phyloP scores from a whole-genome alignment of 257 asterid genomes.

The Parsonsia alboflavescens region DNA sequence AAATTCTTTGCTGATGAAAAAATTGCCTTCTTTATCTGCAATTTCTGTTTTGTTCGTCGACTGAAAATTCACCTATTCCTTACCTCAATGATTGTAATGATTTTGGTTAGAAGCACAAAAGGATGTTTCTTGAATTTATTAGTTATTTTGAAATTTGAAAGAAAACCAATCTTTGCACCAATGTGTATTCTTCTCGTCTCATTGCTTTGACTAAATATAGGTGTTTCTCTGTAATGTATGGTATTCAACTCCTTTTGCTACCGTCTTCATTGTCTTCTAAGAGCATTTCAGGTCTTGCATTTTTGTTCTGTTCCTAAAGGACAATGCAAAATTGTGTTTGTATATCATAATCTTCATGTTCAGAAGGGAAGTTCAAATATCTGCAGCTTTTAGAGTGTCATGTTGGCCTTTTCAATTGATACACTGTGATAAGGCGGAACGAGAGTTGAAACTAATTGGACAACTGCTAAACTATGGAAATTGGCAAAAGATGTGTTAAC shows the following conservation, averaged over 20 bases:
- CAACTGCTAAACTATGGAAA: not conserved
- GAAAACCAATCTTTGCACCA: too few species aligned
- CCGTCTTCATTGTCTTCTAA: not conserved
- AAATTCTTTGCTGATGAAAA: too few species aligned
- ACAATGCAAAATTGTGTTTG: not conserved
- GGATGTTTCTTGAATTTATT: not conserved
- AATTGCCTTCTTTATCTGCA: too few species aligned
- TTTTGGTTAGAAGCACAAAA: not conserved
- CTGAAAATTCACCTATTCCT: not conserved
- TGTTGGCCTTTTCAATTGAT: too few species aligned
- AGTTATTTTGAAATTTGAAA: too few species aligned
- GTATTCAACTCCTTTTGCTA: not conserved
- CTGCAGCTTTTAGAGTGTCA: not conserved
- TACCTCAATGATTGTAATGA: not conserved
- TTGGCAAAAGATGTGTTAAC: not conserved
- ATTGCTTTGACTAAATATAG: too few species aligned
- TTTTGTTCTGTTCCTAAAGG: not conserved
- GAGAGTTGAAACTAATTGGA: not conserved
- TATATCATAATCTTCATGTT: not conserved
- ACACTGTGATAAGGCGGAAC: not conserved
- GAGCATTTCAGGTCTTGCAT: not conserved
- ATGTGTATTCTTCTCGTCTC: too few species aligned
- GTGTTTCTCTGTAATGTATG: not conserved
- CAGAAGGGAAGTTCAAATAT: not conserved
- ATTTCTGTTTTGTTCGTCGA: not conserved